A percentile compares a stretch with the other conserved stretches of the same genome.
Conservation (phyloP, 2,329 filamentous ascomycete genomes). For the Ophiobolus disseminans region DNA sequence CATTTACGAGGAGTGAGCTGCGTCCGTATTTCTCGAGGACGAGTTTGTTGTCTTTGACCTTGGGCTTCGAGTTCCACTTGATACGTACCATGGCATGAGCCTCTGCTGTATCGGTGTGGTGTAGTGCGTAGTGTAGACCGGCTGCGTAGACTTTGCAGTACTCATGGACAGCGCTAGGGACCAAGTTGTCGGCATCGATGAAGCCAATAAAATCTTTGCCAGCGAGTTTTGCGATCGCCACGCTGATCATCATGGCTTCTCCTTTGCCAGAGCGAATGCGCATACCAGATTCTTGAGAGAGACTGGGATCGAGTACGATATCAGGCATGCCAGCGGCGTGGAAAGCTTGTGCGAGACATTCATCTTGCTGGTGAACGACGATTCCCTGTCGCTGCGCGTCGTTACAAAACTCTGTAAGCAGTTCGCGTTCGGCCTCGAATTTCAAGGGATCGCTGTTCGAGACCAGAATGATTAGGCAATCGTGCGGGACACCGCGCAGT, state of each 20-base stretch:
- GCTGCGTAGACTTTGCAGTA: conserved; percentile 28
- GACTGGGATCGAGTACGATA: neutral
- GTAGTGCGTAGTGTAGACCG: conserved; percentile 14
- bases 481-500: conserved; percentile 20
- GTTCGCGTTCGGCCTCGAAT: conserved; percentile 10
- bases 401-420: conserved; percentile 10
- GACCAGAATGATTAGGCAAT: conserved; percentile 19
- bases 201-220: conserved; percentile 17
- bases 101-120: neutral
- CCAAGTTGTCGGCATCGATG: conserved; percentile 25
- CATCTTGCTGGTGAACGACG: conserved; percentile 13
- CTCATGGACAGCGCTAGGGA: conserved; percentile 22
- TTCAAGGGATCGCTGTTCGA: conserved; percentile 19
- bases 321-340: conserved; percentile 8
- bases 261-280: conserved; percentile 23
- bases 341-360: conserved; percentile 18
- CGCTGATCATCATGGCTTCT: conserved; percentile 24
- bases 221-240: conserved; percentile 13
- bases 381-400: conserved; percentile 7
- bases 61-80: conserved; percentile 27
- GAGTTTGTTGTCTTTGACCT: conserved; percentile 14
- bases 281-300: too few species aligned
- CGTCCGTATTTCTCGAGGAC: conserved; percentile 16
- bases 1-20: conserved; percentile 20
- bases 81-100: conserved; percentile 23